phyloP scores from a whole-genome alignment of 2,329 filamentous ascomycete species.

The Neofusicoccum ribis region DNA sequence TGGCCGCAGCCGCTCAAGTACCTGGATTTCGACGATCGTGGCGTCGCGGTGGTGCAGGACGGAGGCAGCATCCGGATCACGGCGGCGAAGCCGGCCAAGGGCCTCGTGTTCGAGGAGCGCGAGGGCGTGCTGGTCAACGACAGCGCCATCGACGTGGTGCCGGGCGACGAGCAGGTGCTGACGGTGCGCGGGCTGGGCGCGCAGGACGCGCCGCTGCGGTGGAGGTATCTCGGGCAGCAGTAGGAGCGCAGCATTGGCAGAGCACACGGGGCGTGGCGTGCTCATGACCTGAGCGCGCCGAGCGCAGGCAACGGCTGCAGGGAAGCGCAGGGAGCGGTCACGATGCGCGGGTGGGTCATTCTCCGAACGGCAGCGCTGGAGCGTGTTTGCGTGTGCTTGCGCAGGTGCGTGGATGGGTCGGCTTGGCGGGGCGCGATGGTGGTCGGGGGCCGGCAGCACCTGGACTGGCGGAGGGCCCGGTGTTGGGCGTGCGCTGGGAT shows the following conservation, averaged over 20 bases:
- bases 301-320: neutral
- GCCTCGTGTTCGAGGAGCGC: constrained; percentile 61
- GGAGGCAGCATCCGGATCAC: constrained; percentile 42
- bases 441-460: neutral
- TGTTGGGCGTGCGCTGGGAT: neutral
- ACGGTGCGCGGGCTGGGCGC: constrained; percentile 43
- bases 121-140: constrained; percentile 56
- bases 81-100: constrained; percentile 57
- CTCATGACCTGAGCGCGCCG: constrained; percentile 11
- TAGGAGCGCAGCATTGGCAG: constrained; percentile 5
- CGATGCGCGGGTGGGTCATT: neutral
- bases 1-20: constrained; percentile 65
- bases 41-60: constrained; percentile 42
- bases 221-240: constrained; percentile 46
- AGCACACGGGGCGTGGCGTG: constrained; percentile 6
- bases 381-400: too few species aligned
- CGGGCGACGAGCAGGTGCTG: constrained; percentile 57
- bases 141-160: constrained; percentile 59
- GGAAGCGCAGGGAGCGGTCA: neutral
- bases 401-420: neutral
- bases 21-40: constrained; percentile 54
- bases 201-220: constrained; percentile 42
- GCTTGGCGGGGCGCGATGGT: neutral
- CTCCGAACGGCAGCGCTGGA: neutral
- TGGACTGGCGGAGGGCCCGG: neutral